These are phyloP conservation scores for Emmonsiellopsis sp. DNA, from an alignment of 2,329 filamentous ascomycete species.

Conservation along the genomic window DNA sequence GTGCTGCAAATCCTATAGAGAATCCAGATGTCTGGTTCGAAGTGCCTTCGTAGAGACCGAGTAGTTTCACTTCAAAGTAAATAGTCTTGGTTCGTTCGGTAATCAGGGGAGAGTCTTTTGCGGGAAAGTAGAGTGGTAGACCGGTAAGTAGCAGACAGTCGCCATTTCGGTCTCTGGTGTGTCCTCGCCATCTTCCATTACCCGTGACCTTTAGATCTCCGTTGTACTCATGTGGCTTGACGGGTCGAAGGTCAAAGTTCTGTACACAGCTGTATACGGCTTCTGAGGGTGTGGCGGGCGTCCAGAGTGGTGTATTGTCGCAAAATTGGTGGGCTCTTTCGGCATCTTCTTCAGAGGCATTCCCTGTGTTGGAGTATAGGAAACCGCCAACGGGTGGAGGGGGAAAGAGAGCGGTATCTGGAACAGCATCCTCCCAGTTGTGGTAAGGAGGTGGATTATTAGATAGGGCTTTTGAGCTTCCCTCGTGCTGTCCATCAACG, in stretches of 20 bases:
- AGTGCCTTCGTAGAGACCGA: constrained; percentile 30
- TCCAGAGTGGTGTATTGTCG: constrained; percentile 41
- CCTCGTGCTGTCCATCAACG: not conserved
- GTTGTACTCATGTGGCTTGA: constrained; percentile 32
- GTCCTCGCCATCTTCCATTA: constrained; percentile 37
- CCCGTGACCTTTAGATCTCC: constrained; percentile 29
- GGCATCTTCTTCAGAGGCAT: constrained; percentile 47
- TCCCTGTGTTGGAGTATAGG: constrained; percentile 47
- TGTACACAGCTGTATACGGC: constrained; percentile 36
- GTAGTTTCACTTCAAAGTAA: constrained; percentile 51
- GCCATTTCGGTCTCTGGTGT: constrained; percentile 31
- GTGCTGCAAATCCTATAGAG: constrained; percentile 51
- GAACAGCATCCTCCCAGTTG: constrained; percentile 51
- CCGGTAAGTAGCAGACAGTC: constrained; percentile 48
- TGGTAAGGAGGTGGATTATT: constrained; percentile 48
- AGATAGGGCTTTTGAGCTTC: constrained; percentile 9
- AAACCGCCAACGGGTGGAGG: constrained; percentile 50
- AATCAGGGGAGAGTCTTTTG: constrained; percentile 41
- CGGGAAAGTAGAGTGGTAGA: constrained; percentile 48
- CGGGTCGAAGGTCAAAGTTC: constrained; percentile 37
- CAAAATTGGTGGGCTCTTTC: constrained; percentile 50
- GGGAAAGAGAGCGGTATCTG: constrained; percentile 51
- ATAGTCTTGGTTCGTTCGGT: constrained; percentile 42
- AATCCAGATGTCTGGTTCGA: constrained; percentile 42
- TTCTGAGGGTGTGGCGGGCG: constrained; percentile 35